Evolutionary conservation across 2,329 filamentous ascomycete species (phyloP).

Genomic region (Lachnum nothofagi): DNA sequence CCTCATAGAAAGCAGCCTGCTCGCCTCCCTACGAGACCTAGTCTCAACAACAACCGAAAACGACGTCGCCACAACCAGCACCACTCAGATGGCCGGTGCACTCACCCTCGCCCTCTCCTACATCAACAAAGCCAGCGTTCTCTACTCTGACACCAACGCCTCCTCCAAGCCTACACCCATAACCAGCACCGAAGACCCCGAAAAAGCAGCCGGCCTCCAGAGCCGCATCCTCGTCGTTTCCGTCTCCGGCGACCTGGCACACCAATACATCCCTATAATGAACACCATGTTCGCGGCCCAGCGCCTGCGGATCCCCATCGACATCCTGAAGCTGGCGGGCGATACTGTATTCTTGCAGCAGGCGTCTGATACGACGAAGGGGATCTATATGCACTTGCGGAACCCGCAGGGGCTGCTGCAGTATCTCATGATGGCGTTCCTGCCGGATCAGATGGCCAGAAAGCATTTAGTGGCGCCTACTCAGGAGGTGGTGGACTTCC

Average conservation of each 20-base stretch:
- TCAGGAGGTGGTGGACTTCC: conserved; percentile 85
- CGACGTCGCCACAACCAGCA: conserved; percentile 63
- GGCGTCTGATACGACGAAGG: conserved; percentile 68
- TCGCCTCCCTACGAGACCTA: conserved; percentile 68
- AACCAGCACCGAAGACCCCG: conserved; percentile 17
- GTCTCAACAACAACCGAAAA: conserved; percentile 61
- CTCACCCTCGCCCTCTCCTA: conserved; percentile 83
- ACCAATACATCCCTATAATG: conserved; percentile 96
- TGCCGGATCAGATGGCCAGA: conserved; percentile 64
- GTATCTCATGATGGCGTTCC: conserved; percentile 90
- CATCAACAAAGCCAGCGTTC: conserved; percentile 64
- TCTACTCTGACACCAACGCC: conserved; percentile 36
- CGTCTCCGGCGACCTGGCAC: conserved; percentile 78
- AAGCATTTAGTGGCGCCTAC: conserved; percentile 70
- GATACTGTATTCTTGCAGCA: conserved; percentile 92
- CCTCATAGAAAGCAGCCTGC: conserved; percentile 75
- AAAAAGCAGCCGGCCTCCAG: conserved; percentile 49
- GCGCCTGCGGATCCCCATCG: conserved; percentile 80
- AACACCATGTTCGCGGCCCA: conserved; percentile 96
- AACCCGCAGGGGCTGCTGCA: conserved; percentile 72
- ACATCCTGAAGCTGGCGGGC: conserved; percentile 80
- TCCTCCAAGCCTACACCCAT: conserved; percentile 25
- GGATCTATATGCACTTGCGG: conserved; percentile 59
- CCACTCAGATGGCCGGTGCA: conserved; percentile 85
- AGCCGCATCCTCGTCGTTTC: conserved; percentile 85